phyloP scores from a whole-genome alignment of 2,329 filamentous ascomycete species.

The Alternaria metachromatica region DNA sequence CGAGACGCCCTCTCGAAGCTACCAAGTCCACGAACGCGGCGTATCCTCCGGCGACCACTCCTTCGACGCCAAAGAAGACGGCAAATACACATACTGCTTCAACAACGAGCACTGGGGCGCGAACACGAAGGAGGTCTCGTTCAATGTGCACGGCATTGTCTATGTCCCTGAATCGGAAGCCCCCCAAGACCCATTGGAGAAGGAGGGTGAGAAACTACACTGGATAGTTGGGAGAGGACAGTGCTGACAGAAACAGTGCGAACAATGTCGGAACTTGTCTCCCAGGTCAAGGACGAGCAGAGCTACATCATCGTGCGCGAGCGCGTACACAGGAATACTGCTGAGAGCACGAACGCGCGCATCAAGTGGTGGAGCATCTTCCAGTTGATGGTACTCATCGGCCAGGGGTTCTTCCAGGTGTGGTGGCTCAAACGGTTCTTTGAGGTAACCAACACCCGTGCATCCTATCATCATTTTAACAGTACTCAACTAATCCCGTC shows the following conservation, averaged over 20 bases:
- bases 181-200: conserved; percentile 85
- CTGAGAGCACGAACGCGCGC: conserved; percentile 94
- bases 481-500: conserved; percentile 9
- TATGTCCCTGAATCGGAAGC: conserved; percentile 91
- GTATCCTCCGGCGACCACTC: conserved; percentile 92
- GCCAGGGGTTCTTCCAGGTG: conserved; percentile 95
- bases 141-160: conserved; percentile 98
- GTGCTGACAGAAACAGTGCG: conserved; percentile 65
- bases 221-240: accelerated
- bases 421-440: conserved; percentile 99
- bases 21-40: conserved; percentile 79
- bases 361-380: conserved; percentile 99
- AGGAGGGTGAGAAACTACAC: conserved; percentile 71
- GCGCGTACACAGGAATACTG: conserved; percentile 95
- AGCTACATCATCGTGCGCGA: conserved; percentile 95
- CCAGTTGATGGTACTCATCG: conserved; percentile 85
- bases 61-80: conserved; percentile 84
- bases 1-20: conserved; percentile 75
- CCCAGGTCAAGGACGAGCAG: conserved; percentile 97
- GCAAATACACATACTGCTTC: conserved; percentile 96
- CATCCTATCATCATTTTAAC: neutral
- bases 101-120: conserved; percentile 98
- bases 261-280: conserved; percentile 80
- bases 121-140: conserved; percentile 95
- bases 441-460: conserved; percentile 63